A percentile compares a stretch with the other conserved stretches of the same genome.
Conservation (phyloP, 2,329 filamentous ascomycete genomes). For the Diaporthe amygdali region DNA sequence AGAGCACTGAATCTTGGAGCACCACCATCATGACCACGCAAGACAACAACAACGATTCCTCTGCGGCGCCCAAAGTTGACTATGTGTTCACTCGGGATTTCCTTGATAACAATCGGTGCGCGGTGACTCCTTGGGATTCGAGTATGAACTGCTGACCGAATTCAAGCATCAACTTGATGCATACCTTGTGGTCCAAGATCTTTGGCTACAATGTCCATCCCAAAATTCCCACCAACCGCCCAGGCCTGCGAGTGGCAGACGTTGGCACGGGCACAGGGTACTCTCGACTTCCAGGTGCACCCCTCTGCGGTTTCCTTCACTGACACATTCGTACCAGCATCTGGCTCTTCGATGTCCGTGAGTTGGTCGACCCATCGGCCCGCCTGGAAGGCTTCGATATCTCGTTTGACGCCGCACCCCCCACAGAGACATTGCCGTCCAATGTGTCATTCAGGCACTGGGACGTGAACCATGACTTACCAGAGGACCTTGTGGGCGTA, state of each 20-base stretch:
- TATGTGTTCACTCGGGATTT: conserved; percentile 18
- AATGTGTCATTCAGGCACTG: conserved; percentile 28
- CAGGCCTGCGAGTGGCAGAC: conserved; percentile 30
- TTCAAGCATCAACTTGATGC: conserved; percentile 29
- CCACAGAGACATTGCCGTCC: conserved; percentile 24
- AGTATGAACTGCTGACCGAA: background rate
- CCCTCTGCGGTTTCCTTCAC: background rate
- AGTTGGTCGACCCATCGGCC: conserved; percentile 19
- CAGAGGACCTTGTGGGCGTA: conserved; percentile 24
- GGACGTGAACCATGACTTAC: conserved; percentile 26
- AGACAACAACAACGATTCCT: background rate
- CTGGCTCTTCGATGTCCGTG: conserved; percentile 17
- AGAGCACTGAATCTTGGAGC: too few relatives aligned
- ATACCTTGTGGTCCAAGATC: conserved; percentile 27
- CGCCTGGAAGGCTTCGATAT: conserved; percentile 31
- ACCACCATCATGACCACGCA: background rate
- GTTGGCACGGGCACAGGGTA: conserved; percentile 34
- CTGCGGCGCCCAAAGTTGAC: background rate
- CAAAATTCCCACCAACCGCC: conserved; percentile 25
- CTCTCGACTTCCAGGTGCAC: background rate
- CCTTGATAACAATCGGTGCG: conserved; percentile 12
- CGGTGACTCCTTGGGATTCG: background rate
- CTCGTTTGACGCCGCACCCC: conserved; percentile 29
- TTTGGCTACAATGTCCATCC: conserved; percentile 32
- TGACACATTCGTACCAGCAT: background rate